Percentiles rank a stretch among this genome's conserved stretches.
Evolutionary conservation across 2,329 filamentous ascomycete genomes (phyloP).

Genomic region (Onygenales sp.): DNA sequence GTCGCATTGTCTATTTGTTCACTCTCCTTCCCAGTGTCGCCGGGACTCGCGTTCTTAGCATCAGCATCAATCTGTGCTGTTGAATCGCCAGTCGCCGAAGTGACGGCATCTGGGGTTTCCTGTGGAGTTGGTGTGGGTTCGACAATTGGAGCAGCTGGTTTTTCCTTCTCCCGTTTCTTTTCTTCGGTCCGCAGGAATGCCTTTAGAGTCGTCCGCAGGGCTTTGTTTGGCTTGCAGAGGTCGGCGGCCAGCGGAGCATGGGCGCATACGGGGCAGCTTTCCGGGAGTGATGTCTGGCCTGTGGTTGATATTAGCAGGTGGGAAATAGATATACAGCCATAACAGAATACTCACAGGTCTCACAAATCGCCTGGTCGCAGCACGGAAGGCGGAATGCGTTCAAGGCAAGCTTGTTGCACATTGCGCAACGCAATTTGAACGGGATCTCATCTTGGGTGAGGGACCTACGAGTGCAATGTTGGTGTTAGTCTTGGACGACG

Average conservation of each 20-base stretch:
- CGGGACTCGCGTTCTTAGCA: neutral
- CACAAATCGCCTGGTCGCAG: slow-evolving; percentile 92
- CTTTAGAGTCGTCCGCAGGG: slow-evolving; percentile 81
- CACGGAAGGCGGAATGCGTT: slow-evolving; percentile 89
- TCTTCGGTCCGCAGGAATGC: slow-evolving; percentile 85
- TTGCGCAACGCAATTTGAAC: slow-evolving; percentile 90
- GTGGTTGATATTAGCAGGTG: neutral
- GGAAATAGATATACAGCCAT: slow-evolving; percentile 8
- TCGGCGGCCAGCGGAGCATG: slow-evolving; percentile 79
- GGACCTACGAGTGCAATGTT: slow-evolving; percentile 43
- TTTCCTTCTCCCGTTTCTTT: slow-evolving; percentile 69
- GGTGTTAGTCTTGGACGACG: neutral
- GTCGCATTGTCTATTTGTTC: neutral
- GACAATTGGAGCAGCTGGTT: slow-evolving; percentile 28
- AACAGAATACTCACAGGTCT: slow-evolving; percentile 58
- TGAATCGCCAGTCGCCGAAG: neutral
- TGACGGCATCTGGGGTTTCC: neutral
- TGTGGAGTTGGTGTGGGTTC: neutral
- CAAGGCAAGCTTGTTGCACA: slow-evolving; percentile 81
- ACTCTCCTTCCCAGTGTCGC: neutral
- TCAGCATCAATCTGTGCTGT: neutral
- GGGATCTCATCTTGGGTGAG: slow-evolving; percentile 77
- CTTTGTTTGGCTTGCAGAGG: slow-evolving; percentile 81
- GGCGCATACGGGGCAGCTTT: slow-evolving; percentile 84
- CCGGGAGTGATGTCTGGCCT: slow-evolving; percentile 68